These are phyloP conservation scores for Colletotrichum tabaci DNA, from an alignment of 2,329 filamentous ascomycete species.

Conservation along the genomic window DNA sequence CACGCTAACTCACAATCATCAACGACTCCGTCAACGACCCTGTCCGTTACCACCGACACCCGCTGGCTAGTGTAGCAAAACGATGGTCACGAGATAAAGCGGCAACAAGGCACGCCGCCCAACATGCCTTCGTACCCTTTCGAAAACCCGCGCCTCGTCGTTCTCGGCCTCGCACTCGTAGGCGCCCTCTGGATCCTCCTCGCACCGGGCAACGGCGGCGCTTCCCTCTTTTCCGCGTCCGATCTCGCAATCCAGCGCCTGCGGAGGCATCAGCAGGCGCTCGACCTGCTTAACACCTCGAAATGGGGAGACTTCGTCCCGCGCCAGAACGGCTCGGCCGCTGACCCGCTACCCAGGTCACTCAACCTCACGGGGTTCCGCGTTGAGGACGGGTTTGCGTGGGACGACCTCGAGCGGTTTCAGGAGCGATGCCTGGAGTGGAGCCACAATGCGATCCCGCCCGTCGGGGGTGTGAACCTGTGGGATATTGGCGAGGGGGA, in stretches of 20 bases:
- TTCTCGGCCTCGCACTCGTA: constrained; percentile 59
- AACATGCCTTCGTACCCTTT: constrained; percentile 62
- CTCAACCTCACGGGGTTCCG: constrained; percentile 86
- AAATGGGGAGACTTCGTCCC: constrained; percentile 74
- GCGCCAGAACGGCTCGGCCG: constrained; percentile 39
- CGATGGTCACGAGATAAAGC: constrained; percentile 32
- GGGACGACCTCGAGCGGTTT: constrained; percentile 80
- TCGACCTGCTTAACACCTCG: constrained; percentile 68
- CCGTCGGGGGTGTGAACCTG: constrained; percentile 56
- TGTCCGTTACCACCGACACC: background rate
- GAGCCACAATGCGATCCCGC: constrained; percentile 66
- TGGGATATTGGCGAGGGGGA: constrained; percentile 57
- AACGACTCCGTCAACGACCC: background rate
- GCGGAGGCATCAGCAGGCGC: constrained; percentile 65
- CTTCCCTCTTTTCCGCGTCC: constrained; percentile 56
- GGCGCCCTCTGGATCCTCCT: constrained; percentile 62
- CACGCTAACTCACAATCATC: background rate
- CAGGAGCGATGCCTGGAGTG: constrained; percentile 75
- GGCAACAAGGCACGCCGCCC: constrained; percentile 43
- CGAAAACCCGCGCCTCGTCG: constrained; percentile 53
- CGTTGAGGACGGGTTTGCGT: constrained; percentile 81
- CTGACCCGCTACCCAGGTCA: constrained; percentile 54
- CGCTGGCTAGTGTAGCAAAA: constrained; percentile 18
- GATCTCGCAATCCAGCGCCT: constrained; percentile 56
- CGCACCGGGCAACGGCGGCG: constrained; percentile 44